Base-by-base conservation (phyloP, 148 eudicot species). In the Salicornia ramosissima region DNA sequence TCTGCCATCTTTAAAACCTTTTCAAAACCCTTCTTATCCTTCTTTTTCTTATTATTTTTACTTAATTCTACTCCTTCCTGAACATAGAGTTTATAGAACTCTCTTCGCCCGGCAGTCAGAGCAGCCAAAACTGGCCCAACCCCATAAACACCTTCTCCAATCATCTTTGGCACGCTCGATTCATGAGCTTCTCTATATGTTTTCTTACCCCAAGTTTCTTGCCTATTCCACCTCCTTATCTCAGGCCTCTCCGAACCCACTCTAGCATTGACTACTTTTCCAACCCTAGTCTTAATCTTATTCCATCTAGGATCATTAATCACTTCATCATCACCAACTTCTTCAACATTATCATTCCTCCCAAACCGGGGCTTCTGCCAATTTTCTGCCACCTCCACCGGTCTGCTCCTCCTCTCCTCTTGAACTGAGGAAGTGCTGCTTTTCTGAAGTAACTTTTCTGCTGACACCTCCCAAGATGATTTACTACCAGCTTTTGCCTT, bases 101-200 rank as follows among this genome's bases (percentile, higher is more conserved):
- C 99, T 78, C 99, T 87, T 75, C 97, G 85, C 21, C 84, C 81
- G 8, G 96, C 83, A 21, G 88, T 86, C 49, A 94, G 79, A 55
- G 99, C 97, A 70, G 99, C 99, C 69, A 94, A 82, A 68, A 94
- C 88, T 2, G 99, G 99, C 11, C 99, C 99, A 49, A 94, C 93
- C 15, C 99, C 99, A 64, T 94, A 94, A 33, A 94, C 69, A 30
- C 93, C 92, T 76, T 94, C 97, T 45, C 99, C 97, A 47, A 79
- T 75, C 87, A 94, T 87, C 75, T 81, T 90, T 19, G 99, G 99
- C 69, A 94, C 46, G 2, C 76, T 84, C 6, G 97, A 90, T 62
- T 93, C 98, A 46, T 76, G 76, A 40, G 90, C 95, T 77, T 93
- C 96, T 76, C 79, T 87, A 84, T 76, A 90, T 10, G 92, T 87